These are phyloP conservation scores for Dipodascopsis uninucleata DNA, from an alignment of 805 yeast species.

Conservation along the genomic window DNA sequence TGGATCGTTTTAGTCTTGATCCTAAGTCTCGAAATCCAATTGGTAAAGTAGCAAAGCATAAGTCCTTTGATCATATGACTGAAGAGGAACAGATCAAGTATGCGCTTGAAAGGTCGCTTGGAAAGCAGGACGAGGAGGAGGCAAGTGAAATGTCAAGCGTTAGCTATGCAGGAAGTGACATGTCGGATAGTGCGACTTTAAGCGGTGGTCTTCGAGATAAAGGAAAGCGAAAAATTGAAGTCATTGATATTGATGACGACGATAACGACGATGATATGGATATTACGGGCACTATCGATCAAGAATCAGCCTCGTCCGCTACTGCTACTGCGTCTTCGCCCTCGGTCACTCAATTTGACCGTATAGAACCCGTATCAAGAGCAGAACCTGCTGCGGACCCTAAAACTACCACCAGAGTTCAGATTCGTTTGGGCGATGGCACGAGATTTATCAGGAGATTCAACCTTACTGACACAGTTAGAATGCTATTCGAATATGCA, in stretches of 20 bases:
- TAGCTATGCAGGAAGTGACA: constrained; percentile 30
- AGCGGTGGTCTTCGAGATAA: constrained; percentile 8
- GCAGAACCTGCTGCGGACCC: constrained; percentile 63
- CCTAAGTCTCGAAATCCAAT: constrained; percentile 63
- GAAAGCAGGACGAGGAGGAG: constrained; percentile 32
- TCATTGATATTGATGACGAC: constrained; percentile 31
- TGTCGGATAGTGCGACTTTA: constrained; percentile 18
- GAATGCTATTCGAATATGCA: constrained; percentile 58
- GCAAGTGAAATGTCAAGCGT: constrained; percentile 35
- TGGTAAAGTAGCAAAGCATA: constrained; percentile 43
- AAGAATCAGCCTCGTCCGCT: too few relatives aligned
- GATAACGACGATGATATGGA: too few relatives aligned
- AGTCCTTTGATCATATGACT: constrained; percentile 56
- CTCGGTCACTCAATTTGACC: constrained; percentile 44
- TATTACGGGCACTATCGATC: too few relatives aligned
- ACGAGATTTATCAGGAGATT: constrained; percentile 72
- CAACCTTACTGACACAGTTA: constrained; percentile 53
- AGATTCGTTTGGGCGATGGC: constrained; percentile 88
- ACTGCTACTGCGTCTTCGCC: constrained; percentile 31
- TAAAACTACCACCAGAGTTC: constrained; percentile 66
- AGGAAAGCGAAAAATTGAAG: constrained; percentile 28
- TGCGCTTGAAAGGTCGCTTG: constrained; percentile 67
- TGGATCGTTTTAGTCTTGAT: constrained; percentile 60
- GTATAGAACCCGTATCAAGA: constrained; percentile 50
- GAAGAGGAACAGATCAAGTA: constrained; percentile 81